These are phyloP conservation scores for Colletotrichum sojae DNA, from an alignment of 2,329 filamentous ascomycete species.

Conservation along the genomic window DNA sequence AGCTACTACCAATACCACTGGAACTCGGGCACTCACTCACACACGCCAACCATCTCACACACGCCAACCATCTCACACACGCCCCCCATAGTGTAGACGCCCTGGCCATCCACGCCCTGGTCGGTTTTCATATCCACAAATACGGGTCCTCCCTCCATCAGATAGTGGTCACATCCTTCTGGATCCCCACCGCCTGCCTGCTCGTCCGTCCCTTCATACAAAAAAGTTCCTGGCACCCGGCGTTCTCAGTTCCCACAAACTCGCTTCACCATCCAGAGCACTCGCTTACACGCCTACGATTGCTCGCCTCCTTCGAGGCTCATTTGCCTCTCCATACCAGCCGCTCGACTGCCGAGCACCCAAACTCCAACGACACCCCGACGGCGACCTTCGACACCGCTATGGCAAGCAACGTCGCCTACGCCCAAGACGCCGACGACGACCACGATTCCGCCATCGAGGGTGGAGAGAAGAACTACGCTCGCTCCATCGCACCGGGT, in stretches of 20 bases:
- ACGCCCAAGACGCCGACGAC: constrained; percentile 68
- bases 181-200: constrained; percentile 33
- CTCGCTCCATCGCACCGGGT: constrained; percentile 59
- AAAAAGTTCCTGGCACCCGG: constrained; percentile 44
- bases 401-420: constrained; percentile 61
- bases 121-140: constrained; percentile 38
- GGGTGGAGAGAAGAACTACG: constrained; percentile 58
- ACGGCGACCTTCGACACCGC: constrained; percentile 42
- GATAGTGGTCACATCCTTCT: constrained; percentile 41
- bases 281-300: constrained; percentile 38
- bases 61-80: constrained; percentile 22
- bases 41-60: constrained; percentile 12
- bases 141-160: constrained; percentile 42
- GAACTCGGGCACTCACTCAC: background rate
- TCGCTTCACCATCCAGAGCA: constrained; percentile 21
- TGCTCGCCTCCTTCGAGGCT: constrained; percentile 40
- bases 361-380: background rate
- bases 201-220: constrained; percentile 37
- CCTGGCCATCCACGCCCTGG: constrained; percentile 24
- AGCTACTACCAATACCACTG: too few relatives aligned
- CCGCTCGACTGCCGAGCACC: constrained; percentile 34
- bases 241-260: constrained; percentile 16
- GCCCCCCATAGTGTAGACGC: constrained; percentile 12
- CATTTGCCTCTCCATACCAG: constrained; percentile 35
- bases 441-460: constrained; percentile 60